Evolutionary conservation across 768 basidiomycete species (phyloP).

Genomic region (Tubosaeta sp.): DNA sequence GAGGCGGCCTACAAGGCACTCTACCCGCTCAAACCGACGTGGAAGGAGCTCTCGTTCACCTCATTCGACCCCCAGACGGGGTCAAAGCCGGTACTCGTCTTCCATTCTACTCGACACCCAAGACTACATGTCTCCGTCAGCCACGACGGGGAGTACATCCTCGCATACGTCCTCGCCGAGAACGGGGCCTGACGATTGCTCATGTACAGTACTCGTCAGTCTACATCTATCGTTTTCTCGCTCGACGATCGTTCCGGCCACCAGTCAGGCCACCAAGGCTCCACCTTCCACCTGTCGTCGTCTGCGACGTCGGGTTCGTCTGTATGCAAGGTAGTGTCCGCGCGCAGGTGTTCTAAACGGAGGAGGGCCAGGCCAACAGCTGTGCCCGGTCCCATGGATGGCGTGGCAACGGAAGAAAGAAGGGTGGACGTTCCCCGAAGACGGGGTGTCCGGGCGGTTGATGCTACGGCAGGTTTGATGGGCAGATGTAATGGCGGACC

Average conservation of each 20-base stretch:
- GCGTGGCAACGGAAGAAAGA: conserved; percentile 47
- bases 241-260: conserved; percentile 40
- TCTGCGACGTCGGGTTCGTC: conserved; percentile 11
- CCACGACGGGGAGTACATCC: conserved; percentile 78
- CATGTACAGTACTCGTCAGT: conserved; percentile 13
- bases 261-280: conserved; percentile 67
- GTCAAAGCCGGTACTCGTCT: conserved; percentile 42
- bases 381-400: conserved; percentile 13
- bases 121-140: conserved; percentile 67
- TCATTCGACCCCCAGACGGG: conserved; percentile 29
- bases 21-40: conserved; percentile 62
- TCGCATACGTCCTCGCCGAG: conserved; percentile 65
- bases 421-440: conserved; percentile 75
- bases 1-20: conserved; percentile 87
- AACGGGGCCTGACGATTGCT: conserved; percentile 4
- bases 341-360: conserved; percentile 61
- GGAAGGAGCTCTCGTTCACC: conserved; percentile 68
- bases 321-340: conserved; percentile 19
- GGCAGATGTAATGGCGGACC: conserved; percentile 18
- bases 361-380: conserved; percentile 76
- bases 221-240: conserved; percentile 17
- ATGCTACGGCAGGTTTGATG: conserved; percentile 23
- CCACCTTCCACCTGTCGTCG: conserved; percentile 37
- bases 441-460: conserved; percentile 38
- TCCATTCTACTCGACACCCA: conserved; percentile 13